A percentile compares a stretch with the other conserved stretches of the same genome.
phyloP scores from a whole-genome alignment of 192 early-diverging fungal species.

The Powellomyces hirtus region DNA sequence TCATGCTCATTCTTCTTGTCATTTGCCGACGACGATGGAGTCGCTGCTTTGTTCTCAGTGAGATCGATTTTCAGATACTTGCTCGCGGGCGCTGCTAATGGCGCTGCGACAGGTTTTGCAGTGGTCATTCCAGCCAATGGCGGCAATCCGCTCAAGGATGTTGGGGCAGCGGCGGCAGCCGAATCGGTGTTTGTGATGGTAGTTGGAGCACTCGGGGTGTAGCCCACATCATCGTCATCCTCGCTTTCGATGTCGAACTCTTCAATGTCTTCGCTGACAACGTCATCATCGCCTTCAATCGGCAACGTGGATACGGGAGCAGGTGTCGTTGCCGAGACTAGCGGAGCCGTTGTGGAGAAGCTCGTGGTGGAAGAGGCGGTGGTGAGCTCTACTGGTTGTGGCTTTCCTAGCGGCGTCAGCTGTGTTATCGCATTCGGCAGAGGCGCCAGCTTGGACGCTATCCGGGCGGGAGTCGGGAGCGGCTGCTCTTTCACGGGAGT shows the following conservation, averaged over 20 bases:
- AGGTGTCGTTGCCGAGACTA: slow-evolving; percentile 25
- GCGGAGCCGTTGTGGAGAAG: background rate
- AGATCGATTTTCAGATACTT: too few species aligned
- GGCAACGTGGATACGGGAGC: slow-evolving; percentile 8
- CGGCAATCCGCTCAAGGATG: background rate
- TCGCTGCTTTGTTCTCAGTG: background rate
- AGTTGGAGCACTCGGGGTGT: background rate
- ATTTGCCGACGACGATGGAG: background rate
- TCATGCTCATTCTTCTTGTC: background rate
- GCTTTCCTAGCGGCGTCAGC: background rate
- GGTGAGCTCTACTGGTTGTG: background rate
- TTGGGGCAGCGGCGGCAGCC: background rate
- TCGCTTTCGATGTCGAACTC: background rate
- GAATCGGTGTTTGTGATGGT: background rate
- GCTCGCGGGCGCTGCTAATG: too few species aligned
- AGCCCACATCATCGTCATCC: background rate
- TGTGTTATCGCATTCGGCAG: background rate
- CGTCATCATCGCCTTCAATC: slow-evolving; percentile 5
- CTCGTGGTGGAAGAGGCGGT: background rate
- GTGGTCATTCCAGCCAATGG: background rate
- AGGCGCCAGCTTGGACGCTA: background rate
- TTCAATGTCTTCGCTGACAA: slow-evolving; percentile 7
- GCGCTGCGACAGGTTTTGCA: too few species aligned
- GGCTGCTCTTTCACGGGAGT: background rate
- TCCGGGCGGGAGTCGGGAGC: background rate